Percentiles rank a stretch among this genome's conserved stretches.
phyloP scores from a whole-genome alignment of 352 stramenopile species.

The Globisporangium recalcitrans region DNA sequence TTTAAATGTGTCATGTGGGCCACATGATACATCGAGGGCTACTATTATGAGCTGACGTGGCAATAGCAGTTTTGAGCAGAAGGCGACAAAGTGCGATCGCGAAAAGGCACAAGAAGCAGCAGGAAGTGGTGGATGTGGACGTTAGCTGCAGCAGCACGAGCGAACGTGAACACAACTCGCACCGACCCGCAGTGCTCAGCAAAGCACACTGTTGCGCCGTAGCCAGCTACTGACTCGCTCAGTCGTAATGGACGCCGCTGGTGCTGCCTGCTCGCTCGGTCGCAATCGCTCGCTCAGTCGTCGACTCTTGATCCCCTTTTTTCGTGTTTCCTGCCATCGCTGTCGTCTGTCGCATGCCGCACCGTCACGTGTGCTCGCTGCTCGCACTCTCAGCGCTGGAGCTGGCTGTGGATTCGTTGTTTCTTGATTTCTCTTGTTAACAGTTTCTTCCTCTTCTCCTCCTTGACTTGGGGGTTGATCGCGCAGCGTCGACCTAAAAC shows the following conservation, averaged over 20 bases:
- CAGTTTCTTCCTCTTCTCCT: no score
- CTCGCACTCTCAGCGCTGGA: neutral
- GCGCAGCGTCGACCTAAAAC: slow-evolving; percentile 6
- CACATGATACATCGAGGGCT: neutral
- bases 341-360: neutral
- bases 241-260: neutral
- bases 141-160: neutral
- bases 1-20: neutral
- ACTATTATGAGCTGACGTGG: neutral
- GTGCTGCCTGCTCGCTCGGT: neutral
- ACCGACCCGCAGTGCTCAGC: no score
- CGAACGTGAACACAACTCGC: neutral
- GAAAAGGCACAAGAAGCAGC: neutral
- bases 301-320: no score
- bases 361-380: neutral
- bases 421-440: slow-evolving; percentile 8
- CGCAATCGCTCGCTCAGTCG: no score
- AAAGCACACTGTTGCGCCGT: no score
- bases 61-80: neutral
- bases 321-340: no score
- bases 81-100: no score
- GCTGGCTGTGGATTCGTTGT: neutral
- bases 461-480: neutral
- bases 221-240: neutral
- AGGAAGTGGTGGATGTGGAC: neutral